Evolutionary conservation across 2,329 filamentous ascomycete genomes (phyloP), one percentile per base, ranked within the genome.

Genomic region (Rasamsonia emersonii): DNA sequence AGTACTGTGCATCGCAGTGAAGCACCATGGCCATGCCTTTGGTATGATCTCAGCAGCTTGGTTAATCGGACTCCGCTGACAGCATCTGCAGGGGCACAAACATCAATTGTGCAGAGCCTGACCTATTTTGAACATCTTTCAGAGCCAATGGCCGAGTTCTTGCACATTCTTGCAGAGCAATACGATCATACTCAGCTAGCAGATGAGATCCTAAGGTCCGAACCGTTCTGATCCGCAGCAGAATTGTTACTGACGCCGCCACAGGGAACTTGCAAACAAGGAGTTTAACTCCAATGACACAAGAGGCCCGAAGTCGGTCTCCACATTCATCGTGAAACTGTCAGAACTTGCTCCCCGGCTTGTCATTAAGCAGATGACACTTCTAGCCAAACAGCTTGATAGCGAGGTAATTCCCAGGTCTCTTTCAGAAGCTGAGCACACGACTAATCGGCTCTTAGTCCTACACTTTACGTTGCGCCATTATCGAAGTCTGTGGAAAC

Each of bases 71-170:
- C n/a, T n/a, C n/a, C n/a, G 28, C 48, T 58, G 40, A 58, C 29
- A 9, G 9, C 41, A 28, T 15, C 4, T 15, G 6, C 48, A 93
- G 85, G 84, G 31, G 91, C 91, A 2, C 91, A 98, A 70, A 96
- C 93, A 28, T 93, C 88, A 27, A 93, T 98, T 50, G 88, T 96
- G 33, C 91, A 98, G 58, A 96, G 91, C 53, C 65, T 98, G 44
- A 94, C 91, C 4, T 98, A 98, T 56, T 98, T 96, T 50, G 91
- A 98, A 61, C 91, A 98, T 59, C 66, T 98, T n/a, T 89, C 91
- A 1, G 91, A 98, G 53, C 91, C 91, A 1, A 98, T 98, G 91
- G 91, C 91, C 18, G 93, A 98, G 56, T 94, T 98, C 49, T 67
- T 98, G 4, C 86, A 96, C 49, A 98, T 96, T 50, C 69, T 98